Evolutionary conservation across 1,284 basidiomycete genomes (phyloP), one percentile per base, ranked within the genome.

Genomic region (Earliella scabrosa): DNA sequence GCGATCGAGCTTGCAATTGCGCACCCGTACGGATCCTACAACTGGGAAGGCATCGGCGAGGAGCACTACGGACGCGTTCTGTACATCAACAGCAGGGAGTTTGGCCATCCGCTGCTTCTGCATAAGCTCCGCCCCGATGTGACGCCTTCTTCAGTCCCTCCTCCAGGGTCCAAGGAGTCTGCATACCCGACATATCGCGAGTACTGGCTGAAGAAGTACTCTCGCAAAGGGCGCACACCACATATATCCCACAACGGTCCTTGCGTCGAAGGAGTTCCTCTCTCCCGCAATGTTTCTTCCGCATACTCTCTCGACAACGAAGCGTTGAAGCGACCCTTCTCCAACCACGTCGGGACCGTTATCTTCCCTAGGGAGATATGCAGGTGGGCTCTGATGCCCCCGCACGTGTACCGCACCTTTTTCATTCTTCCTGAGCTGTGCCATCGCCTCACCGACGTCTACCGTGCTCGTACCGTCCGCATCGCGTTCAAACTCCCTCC

Each of bases 371-470:
- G 77, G 52, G 74, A 73, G 21, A 77, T 78, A 43, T 88, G 85
- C 66, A 71, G 73, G 36, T 80, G 81, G 75, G 70, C 81, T 35
- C 66, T 73, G 38, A 71, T 91, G 58, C 71, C 86, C 4, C 65
- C 72, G 35, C 69, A 74, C 41, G 70, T 86, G 49, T 78, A 77
- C 52, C 70, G 70, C 14, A 75, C 82, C 0, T 87, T 86, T 66
- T 70, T 75, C 44, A 64, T 87, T 20, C 73, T 93, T 16, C 88
- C 91, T 7, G 77, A 79, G 7, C 74, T 94, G n/a, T 83, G 83
- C 54, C 83, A 83, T 58, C 83, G 83, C 14, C 68, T 90, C 46
- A 85, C 83, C 2, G 83, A 87, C 63, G 67, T 84, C 5, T 87
- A 85, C 69, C 84, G 89, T 16, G 84, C 76, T 3, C 78, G 71